Evolutionary conservation across 2,329 filamentous ascomycete genomes (phyloP), one percentile per base, ranked within the genome.

Genomic region (Corniculantispora saksenae): DNA sequence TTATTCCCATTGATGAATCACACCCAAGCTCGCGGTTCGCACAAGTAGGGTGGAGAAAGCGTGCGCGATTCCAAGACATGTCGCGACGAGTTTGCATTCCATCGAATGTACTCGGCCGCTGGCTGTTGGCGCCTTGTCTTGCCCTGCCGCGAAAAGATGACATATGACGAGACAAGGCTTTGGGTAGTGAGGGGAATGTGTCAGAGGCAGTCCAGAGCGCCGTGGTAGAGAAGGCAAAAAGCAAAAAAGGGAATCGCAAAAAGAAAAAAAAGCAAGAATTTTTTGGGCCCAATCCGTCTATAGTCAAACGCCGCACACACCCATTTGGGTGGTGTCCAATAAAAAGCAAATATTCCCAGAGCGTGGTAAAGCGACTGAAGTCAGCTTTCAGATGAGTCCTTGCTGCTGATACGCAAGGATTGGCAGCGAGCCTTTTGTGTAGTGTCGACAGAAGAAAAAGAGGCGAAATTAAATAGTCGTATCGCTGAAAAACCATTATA

Each of bases 341-440:
- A 63, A 67, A 63, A 58, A 63, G 35, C 51, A 63, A 63, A 63
- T 38, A 35, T 58, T 51, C 61, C 61, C 54, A 32, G 48, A 45
- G 40, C 21, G 35, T 62, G 25, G 35, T 29, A 61, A 54, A 38
- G 59, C 23, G 35, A 45, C 59, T 43, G 29, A 23, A 35, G 59
- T 53, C 59, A 2, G 29, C 53, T 57, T 40, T 63, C 54, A 27
- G 4, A 6, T 21, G 35, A 19, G 23, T 55, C 64, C 71, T 73
- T 75, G 74, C 74, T 76, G 73, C 77, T 78, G 75, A 72, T 73
- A 76, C 76, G 75, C 76, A 75, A 77, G 71, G 69, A 67, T 68
- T 77, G 75, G 76, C 77, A 73, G 69, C 65, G 76, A 75, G 76
- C 75, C 76, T 70, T 68, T 69, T 72, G 71, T 77, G 70, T 76